Evolutionary conservation across 768 basidiomycete species (phyloP).

Genomic region (Suillus cothurnatus): DNA sequence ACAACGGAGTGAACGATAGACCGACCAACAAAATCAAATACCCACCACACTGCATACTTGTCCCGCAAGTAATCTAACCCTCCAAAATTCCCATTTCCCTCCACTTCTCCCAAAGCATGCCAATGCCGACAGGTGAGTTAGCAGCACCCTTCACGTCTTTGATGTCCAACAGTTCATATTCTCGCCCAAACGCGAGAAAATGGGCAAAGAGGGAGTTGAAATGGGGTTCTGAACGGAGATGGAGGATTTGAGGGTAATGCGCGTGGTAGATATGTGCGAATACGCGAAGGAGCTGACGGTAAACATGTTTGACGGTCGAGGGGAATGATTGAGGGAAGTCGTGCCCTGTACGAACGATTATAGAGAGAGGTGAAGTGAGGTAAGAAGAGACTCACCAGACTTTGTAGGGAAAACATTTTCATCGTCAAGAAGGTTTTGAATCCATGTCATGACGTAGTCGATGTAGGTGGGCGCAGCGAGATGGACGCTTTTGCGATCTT

Average conservation of each 20-base stretch:
- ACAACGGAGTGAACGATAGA: neutral
- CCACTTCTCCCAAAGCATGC: constrained; percentile 87
- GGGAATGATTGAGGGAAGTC: constrained; percentile 90
- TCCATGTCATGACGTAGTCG: constrained; percentile 97
- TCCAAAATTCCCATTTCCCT: constrained; percentile 82
- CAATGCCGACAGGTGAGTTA: constrained; percentile 66
- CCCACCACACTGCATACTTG: neutral
- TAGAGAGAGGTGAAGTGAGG: neutral
- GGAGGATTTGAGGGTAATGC: constrained; percentile 88
- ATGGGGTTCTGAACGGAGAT: constrained; percentile 91
- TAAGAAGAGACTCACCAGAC: constrained; percentile 58
- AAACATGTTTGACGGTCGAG: constrained; percentile 88
- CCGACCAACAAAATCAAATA: neutral
- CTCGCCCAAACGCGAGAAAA: constrained; percentile 92
- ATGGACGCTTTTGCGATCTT: constrained; percentile 83
- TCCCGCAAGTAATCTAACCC: constrained; percentile 19
- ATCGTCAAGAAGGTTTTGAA: constrained; percentile 93
- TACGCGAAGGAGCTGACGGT: constrained; percentile 94
- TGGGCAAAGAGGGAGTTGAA: constrained; percentile 98
- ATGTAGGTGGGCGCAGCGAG: constrained; percentile 95
- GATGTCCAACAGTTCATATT: constrained; percentile 88
- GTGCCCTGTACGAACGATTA: constrained; percentile 53
- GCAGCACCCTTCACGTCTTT: constrained; percentile 82
- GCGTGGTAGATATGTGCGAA: constrained; percentile 98
- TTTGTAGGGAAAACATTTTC: constrained; percentile 95